Base-by-base conservation (phyloP, 768 basidiomycete species). In the Daedalea quercina region DNA sequence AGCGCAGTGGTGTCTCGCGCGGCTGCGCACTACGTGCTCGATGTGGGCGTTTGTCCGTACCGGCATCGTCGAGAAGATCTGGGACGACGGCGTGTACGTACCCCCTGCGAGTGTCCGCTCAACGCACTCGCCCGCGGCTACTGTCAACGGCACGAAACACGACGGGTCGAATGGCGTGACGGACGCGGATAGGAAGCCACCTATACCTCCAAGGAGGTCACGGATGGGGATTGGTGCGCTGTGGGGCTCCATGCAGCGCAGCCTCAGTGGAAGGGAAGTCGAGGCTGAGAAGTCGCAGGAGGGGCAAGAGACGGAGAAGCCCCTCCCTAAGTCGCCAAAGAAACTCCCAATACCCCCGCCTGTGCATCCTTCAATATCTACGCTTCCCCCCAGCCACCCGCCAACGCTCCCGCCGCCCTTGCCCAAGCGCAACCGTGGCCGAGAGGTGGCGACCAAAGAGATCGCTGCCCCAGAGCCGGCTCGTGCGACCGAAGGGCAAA, bases 11-110 rank as follows among this genome's bases (percentile, higher is more conserved):
- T 95, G 93, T 65, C 73, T 95, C 15, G 71, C 78, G 4, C 80
- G 94, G 8, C 73, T 96, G 19, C 81, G 93, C 12, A 76, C 85
- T 34, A 91, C 93, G n/a, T 94, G 92, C 67, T 86, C 85, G 3
- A 71, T 95, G 13, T 96, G 93, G 92, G 81, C 87, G 17, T 95
- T 90, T 61, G 83, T 95, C 47, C 80, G 91, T 22, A 83, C 81
- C 0, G 81, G 87, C 9, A 73, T 96, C 50, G 75, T 95, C 19
- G 90, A 93, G 54, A 86, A 84, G 59, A 73, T 95, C 4, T 96
- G 94, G 94, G 87, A 91, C 52, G 93, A 94, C 57, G 89, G 85
- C 52, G 71, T 77, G 1, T 57, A 46, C n/a, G 54, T 67, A 1
- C 63, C 69, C 1, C 64, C 71, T 1, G 58, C 66, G 2, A 71